phyloP scores from a whole-genome alignment of 2,329 filamentous ascomycete species.

The Pseudocercospora fuligena region DNA sequence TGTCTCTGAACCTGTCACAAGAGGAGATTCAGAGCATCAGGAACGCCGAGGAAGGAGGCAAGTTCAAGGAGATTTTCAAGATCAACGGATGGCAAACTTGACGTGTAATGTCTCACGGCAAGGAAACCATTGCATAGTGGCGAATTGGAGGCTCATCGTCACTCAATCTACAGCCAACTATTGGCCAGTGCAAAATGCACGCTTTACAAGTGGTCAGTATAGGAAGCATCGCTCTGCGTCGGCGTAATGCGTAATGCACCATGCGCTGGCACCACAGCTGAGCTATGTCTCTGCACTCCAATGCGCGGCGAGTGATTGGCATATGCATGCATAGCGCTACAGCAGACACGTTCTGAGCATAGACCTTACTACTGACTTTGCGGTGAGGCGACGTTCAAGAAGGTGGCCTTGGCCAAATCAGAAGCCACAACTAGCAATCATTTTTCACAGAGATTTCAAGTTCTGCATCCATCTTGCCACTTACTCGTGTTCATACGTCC shows the following conservation, averaged over 20 bases:
- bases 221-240: background rate
- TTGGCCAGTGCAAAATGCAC: background rate
- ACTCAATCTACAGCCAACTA: background rate
- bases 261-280: conserved; percentile 1
- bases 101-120: background rate
- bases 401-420: background rate
- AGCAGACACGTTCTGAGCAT: background rate
- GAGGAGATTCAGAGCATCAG: conserved; percentile 20
- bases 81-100: background rate
- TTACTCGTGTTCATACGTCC: background rate
- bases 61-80: conserved; percentile 10
- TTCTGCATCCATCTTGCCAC: background rate
- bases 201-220: background rate
- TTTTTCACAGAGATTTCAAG: background rate
- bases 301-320: background rate
- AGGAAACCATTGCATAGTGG: conserved; percentile 15
- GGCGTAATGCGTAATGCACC: background rate
- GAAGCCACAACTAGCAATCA: background rate
- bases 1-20: conserved; percentile 22
- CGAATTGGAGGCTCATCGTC: background rate
- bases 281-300: background rate
- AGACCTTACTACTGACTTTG: background rate
- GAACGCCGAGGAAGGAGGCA: conserved; percentile 10
- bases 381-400: background rate
- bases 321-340: background rate